phyloP scores from a whole-genome alignment of 768 basidiomycete genomes.

The Phanerodontia chrysosporium region DNA sequence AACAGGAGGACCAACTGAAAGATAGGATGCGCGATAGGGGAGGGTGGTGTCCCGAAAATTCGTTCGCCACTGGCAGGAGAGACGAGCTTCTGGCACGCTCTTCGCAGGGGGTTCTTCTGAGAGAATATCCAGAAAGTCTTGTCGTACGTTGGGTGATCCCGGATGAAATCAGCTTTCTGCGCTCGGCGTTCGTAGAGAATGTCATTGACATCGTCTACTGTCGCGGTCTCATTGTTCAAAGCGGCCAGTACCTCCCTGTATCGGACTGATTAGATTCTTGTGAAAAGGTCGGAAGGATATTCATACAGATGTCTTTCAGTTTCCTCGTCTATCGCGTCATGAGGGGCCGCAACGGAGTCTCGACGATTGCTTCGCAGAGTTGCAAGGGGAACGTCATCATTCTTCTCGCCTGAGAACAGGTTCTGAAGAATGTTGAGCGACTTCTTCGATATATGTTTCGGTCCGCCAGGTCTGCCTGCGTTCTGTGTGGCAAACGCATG shows the following conservation, averaged over 20 bases:
- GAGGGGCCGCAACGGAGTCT: constrained; percentile 26
- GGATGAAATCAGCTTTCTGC: constrained; percentile 83
- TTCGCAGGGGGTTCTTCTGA: constrained; percentile 70
- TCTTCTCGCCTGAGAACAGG: constrained; percentile 55
- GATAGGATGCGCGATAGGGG: constrained; percentile 57
- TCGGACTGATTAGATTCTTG: background rate
- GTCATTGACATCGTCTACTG: constrained; percentile 55
- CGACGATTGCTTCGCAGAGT: constrained; percentile 41
- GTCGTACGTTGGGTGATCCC: constrained; percentile 84
- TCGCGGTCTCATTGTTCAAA: constrained; percentile 49
- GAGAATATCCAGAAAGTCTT: constrained; percentile 87
- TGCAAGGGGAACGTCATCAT: constrained; percentile 53
- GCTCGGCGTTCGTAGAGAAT: constrained; percentile 65
- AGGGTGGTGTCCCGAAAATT: constrained; percentile 74
- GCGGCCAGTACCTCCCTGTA: constrained; percentile 65
- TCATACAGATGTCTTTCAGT: constrained; percentile 75
- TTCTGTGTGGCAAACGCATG: constrained; percentile 9
- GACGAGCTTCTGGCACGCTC: constrained; percentile 77
- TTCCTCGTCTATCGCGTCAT: constrained; percentile 46
- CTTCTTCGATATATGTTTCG: constrained; percentile 49
- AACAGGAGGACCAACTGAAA: constrained; percentile 74
- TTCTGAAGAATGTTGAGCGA: constrained; percentile 60
- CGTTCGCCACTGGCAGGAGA: constrained; percentile 82
- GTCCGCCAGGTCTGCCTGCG: constrained; percentile 20
- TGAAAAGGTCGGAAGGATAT: no score